A percentile compares a stretch with the other conserved stretches of the same genome.
phyloP scores from a whole-genome alignment of 441 rosid species.

The Pelargonium cotyledonis region DNA sequence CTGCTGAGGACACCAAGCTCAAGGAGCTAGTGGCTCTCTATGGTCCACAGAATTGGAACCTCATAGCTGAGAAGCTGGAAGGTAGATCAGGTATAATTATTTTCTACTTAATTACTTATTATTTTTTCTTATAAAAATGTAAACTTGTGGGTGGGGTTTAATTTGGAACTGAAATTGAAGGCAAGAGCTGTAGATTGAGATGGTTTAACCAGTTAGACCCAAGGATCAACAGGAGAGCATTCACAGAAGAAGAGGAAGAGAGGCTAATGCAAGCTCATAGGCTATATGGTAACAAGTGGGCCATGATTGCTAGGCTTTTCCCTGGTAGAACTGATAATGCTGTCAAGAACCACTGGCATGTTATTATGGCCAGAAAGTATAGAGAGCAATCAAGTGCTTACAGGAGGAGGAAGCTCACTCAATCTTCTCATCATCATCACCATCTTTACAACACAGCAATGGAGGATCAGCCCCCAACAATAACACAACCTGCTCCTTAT shows the following conservation, averaged over 20 bases:
- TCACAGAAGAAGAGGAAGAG: constrained; percentile 78
- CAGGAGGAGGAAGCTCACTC: constrained; percentile 45
- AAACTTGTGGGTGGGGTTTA: too few relatives aligned
- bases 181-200: constrained; percentile 78
- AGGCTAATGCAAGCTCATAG: constrained; percentile 76
- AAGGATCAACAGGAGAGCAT: constrained; percentile 67
- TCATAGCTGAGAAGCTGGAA: constrained; percentile 70
- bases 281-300: constrained; percentile 87
- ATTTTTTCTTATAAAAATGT: too few relatives aligned
- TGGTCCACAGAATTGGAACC: constrained; percentile 93
- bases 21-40: constrained; percentile 67
- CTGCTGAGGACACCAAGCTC: constrained; percentile 72
- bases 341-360: constrained; percentile 91
- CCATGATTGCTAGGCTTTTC: constrained; percentile 80
- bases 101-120: too few relatives aligned
- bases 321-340: constrained; percentile 90
- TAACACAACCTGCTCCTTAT: too few relatives aligned
- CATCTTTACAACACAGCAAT: too few relatives aligned
- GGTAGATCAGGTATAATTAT: constrained; percentile 66
- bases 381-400: constrained; percentile 65
- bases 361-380: constrained; percentile 74
- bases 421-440: too few relatives aligned
- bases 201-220: constrained; percentile 93
- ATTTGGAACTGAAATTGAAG: too few relatives aligned
- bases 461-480: too few relatives aligned